Evolutionary conservation across 371 early-diverging fungal genomes (phyloP).

Genomic region (Rhizopus delemar): DNA sequence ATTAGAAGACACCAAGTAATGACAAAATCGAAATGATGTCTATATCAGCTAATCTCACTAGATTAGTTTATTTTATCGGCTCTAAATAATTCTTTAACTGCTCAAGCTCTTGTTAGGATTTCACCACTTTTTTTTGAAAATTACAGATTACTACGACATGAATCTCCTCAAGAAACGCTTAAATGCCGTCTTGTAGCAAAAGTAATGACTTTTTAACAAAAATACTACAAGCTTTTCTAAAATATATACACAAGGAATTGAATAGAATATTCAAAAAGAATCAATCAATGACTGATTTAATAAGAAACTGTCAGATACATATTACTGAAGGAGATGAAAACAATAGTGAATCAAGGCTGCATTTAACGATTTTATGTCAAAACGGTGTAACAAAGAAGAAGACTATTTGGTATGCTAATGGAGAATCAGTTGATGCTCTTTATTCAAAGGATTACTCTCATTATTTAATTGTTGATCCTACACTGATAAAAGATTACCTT

Average conservation of each 20-base stretch:
- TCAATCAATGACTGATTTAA: neutral
- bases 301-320: slow-evolving; percentile 5
- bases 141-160: slow-evolving; percentile 9
- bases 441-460: slow-evolving; percentile 3
- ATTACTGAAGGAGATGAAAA: slow-evolving; percentile 1
- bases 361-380: slow-evolving; percentile 8
- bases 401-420: slow-evolving; percentile 13
- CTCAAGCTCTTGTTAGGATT: slow-evolving; percentile 17
- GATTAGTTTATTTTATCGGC: slow-evolving; percentile 21
- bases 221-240: no score
- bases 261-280: slow-evolving; percentile 23
- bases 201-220: neutral
- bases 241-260: neutral
- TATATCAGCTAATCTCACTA: neutral
- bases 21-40: no score
- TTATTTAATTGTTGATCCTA: slow-evolving; percentile 1
- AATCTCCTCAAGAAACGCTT: neutral
- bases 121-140: slow-evolving; percentile 19
- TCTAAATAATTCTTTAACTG: slow-evolving; percentile 15
- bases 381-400: slow-evolving; percentile 20
- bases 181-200: slow-evolving; percentile 11
- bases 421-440: slow-evolving; percentile 6
- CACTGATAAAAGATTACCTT: slow-evolving; percentile 3
- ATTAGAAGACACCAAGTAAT: slow-evolving; percentile 16
- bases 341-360: slow-evolving; percentile 1